Percentiles rank a stretch among this genome's conserved stretches.
These are phyloP conservation scores for Crotalaria pallida DNA, from an alignment of 306 rosid species.

Conservation along the genomic window DNA sequence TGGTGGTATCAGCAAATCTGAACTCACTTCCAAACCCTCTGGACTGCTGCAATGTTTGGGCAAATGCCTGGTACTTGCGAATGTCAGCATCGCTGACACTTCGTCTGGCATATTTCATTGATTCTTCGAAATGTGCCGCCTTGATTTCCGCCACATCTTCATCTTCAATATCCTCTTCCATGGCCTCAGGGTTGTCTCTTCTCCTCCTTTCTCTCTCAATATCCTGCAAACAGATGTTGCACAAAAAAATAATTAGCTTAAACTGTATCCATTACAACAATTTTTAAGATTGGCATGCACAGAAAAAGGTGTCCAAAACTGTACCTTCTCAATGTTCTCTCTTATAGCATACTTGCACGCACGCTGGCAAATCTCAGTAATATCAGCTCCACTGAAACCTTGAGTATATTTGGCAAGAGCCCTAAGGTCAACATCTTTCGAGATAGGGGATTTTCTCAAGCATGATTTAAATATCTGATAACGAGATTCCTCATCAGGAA, in stretches of 20 bases:
- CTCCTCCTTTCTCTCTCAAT: constrained; percentile 87
- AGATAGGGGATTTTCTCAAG: constrained; percentile 87
- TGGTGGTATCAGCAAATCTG: constrained; percentile 46
- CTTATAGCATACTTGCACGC: constrained; percentile 95
- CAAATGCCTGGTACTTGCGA: constrained; percentile 80
- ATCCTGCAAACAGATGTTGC: constrained; percentile 45
- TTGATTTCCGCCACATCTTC: too few relatives aligned
- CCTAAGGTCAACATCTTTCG: constrained; percentile 82
- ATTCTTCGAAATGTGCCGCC: constrained; percentile 79
- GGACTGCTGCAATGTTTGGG: constrained; percentile 71
- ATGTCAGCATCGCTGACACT: constrained; percentile 78
- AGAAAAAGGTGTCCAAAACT: not conserved
- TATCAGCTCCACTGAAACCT: too few relatives aligned
- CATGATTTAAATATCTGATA: constrained; percentile 78
- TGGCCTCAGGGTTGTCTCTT: constrained; percentile 56
- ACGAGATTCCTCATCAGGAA: constrained; percentile 96
- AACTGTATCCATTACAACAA: not conserved
- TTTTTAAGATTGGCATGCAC: not conserved
- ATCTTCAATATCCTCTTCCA: constrained; percentile 68
- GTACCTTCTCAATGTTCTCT: constrained; percentile 95
- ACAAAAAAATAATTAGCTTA: not conserved
- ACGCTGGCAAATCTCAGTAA: constrained; percentile 94
- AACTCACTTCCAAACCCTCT: constrained; percentile 70
- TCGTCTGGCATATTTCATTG: constrained; percentile 73
- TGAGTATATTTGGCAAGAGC: constrained; percentile 98